phyloP scores from a whole-genome alignment of 768 basidiomycete species.

The Leccinellum luteum region DNA sequence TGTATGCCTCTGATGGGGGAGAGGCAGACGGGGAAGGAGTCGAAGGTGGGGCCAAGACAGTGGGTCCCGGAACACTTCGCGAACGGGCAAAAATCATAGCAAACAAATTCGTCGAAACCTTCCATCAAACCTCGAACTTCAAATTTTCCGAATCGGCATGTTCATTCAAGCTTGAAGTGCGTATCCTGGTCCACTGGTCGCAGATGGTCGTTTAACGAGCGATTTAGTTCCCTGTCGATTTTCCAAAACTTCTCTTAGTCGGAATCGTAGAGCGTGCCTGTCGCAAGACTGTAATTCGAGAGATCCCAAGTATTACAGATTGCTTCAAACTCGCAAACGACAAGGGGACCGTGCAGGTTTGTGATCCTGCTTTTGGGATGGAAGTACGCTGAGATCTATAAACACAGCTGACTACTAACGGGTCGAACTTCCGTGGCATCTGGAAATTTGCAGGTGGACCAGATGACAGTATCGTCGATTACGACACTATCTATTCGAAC shows the following conservation, averaged over 20 bases:
- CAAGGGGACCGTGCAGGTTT: slow-evolving; percentile 50
- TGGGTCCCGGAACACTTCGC: slow-evolving; percentile 32
- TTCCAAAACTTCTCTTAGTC: slow-evolving; percentile 91
- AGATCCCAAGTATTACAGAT: slow-evolving; percentile 84
- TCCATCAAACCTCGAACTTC: slow-evolving; percentile 72
- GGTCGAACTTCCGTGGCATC: slow-evolving; percentile 88
- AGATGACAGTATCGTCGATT: slow-evolving; percentile 63
- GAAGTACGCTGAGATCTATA: background rate
- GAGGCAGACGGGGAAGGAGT: slow-evolving; percentile 34
- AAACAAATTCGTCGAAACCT: slow-evolving; percentile 51
- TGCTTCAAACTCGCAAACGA: slow-evolving; percentile 67
- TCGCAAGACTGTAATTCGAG: slow-evolving; percentile 78
- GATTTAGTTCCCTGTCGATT: slow-evolving; percentile 77
- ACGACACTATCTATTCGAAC: slow-evolving; percentile 86
- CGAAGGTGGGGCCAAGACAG: slow-evolving; percentile 20
- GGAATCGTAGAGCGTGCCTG: slow-evolving; percentile 91
- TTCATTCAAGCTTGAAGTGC: slow-evolving; percentile 81
- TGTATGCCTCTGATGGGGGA: slow-evolving; percentile 48
- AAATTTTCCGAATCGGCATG: slow-evolving; percentile 64
- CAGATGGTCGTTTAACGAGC: background rate
- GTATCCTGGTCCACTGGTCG: slow-evolving; percentile 23
- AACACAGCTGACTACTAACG: slow-evolving; percentile 77
- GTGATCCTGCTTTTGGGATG: slow-evolving; percentile 5
- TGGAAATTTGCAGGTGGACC: slow-evolving; percentile 68
- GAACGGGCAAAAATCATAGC: slow-evolving; percentile 44